Conservation (phyloP, 129 eudicot species). For the Centella asiatica region DNA sequence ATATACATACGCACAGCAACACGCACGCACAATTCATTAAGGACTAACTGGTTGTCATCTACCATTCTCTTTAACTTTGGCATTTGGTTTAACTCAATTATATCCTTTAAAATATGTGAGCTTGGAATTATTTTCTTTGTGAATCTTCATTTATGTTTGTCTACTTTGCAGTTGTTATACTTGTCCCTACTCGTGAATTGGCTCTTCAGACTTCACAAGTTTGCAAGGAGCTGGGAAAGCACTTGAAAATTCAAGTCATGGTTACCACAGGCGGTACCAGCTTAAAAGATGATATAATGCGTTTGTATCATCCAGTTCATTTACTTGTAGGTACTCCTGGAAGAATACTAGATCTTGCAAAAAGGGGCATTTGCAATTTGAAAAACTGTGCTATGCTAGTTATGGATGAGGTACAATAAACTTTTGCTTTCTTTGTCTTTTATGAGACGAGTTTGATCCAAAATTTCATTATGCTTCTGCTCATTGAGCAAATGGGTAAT, state of each 20-base stretch:
- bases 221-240: constrained; percentile 98
- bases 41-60: no score
- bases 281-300: constrained; percentile 94
- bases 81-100: no score
- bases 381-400: constrained; percentile 74
- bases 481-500: background rate
- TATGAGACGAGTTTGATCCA: background rate
- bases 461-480: background rate
- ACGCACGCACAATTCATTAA: no score
- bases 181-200: constrained; percentile 97
- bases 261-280: constrained; percentile 98
- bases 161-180: constrained; percentile 70
- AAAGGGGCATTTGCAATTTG: constrained; percentile 70
- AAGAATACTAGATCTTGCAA: constrained; percentile 90
- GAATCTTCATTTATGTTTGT: background rate
- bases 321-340: constrained; percentile 99
- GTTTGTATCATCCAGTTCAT: constrained; percentile 95
- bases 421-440: background rate
- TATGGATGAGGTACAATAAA: constrained; percentile 77
- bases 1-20: no score
- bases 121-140: background rate
- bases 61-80: no score
- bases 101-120: background rate
- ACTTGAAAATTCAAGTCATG: constrained; percentile 86
- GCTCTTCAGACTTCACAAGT: constrained; percentile 99